Evolutionary conservation across 768 basidiomycete genomes (phyloP).

Genomic region (Pisolithus marmoratus): DNA sequence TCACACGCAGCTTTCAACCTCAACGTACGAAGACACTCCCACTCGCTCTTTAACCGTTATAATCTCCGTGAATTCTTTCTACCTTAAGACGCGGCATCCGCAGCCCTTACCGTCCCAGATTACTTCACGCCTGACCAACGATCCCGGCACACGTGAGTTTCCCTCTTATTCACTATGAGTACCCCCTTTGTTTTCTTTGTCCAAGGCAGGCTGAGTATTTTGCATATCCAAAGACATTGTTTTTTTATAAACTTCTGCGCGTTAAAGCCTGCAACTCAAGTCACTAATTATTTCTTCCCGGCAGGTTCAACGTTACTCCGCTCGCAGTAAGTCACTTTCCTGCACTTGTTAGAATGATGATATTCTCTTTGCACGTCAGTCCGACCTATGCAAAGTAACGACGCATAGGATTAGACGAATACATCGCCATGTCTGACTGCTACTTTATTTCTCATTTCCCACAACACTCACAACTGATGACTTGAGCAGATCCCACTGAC

Average conservation of each 20-base stretch:
- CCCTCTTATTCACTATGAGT: neutral
- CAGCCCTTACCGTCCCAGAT: neutral
- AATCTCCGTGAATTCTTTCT: neutral
- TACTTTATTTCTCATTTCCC: neutral
- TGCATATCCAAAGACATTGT: neutral
- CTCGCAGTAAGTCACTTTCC: conserved; percentile 14
- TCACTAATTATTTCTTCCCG: neutral
- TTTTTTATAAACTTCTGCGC: neutral
- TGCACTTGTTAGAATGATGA: conserved; percentile 37
- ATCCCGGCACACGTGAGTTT: neutral
- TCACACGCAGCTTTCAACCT: neutral
- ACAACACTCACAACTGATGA: conserved; percentile 5
- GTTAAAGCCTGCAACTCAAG: neutral
- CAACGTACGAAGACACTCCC: neutral
- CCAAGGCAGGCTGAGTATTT: neutral
- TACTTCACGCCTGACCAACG: neutral
- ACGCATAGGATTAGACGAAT: conserved; percentile 34
- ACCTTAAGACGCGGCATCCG: too few species aligned
- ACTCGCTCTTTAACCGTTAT: neutral
- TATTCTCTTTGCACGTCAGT: conserved; percentile 62
- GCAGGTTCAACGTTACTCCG: neutral
- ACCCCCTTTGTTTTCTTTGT: neutral
- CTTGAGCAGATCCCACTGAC: conserved; percentile 1
- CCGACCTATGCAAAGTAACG: conserved; percentile 31
- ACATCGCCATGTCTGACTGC: conserved; percentile 39